Conservation (phyloP, 441 rosid species). For the Adansonia gregorii region DNA sequence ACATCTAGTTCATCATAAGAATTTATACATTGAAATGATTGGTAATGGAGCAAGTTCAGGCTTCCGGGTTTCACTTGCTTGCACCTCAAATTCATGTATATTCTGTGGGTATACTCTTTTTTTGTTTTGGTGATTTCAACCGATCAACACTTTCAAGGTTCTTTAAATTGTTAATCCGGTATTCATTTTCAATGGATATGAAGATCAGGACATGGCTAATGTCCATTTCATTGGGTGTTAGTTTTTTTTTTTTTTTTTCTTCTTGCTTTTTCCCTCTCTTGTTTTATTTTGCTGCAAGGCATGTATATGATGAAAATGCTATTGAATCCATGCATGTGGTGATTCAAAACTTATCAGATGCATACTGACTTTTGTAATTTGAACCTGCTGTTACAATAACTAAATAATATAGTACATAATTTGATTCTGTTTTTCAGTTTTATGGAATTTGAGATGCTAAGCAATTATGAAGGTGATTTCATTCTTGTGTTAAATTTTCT, state of each 20-base stretch:
- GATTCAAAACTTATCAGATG: slow-evolving; percentile 20
- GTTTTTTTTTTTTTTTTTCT: slow-evolving; percentile 14
- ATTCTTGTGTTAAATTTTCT: not conserved
- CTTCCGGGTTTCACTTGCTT: slow-evolving; percentile 33
- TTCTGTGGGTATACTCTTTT: slow-evolving; percentile 30
- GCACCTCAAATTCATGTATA: slow-evolving; percentile 34
- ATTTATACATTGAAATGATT: slow-evolving; percentile 18
- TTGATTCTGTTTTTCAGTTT: not conserved
- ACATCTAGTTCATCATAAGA: slow-evolving; percentile 20
- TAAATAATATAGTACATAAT: not conserved
- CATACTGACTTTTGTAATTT: slow-evolving; percentile 15
- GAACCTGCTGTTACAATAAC: slow-evolving; percentile 1
- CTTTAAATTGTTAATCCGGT: slow-evolving; percentile 30
- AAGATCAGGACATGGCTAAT: slow-evolving; percentile 39
- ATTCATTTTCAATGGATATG: slow-evolving; percentile 24
- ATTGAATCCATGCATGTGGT: slow-evolving; percentile 28
- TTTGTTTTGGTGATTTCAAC: slow-evolving; percentile 22
- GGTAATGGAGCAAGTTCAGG: slow-evolving; percentile 31
- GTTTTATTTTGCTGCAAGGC: slow-evolving; percentile 31
- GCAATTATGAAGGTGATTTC: not conserved
- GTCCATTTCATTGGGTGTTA: slow-evolving; percentile 36
- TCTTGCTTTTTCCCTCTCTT: not conserved
- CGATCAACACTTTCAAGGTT: slow-evolving; percentile 23
- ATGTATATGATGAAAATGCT: slow-evolving; percentile 31
- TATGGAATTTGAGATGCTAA: not conserved